phyloP scores from a whole-genome alignment of 176 grass and related monocot species.

The Stipa capillata region DNA sequence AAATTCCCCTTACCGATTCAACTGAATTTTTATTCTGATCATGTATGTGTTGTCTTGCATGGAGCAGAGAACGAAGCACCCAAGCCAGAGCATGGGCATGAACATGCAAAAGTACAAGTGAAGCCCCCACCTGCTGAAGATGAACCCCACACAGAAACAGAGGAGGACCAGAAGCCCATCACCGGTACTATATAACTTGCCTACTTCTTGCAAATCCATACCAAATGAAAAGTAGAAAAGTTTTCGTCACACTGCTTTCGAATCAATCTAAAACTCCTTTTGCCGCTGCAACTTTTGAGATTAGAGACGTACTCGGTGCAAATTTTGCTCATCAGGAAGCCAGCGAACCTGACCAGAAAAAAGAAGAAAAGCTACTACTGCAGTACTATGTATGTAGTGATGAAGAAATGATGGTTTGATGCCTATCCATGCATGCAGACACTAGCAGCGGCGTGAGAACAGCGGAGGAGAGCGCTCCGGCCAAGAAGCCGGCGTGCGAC shows the following conservation, averaged over 20 bases:
- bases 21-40: not conserved
- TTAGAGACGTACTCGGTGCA: not conserved
- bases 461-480: not conserved
- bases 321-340: not conserved
- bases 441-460: not conserved
- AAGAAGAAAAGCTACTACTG: no score
- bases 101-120: not conserved
- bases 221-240: not conserved
- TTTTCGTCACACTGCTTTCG: not conserved
- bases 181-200: constrained; percentile 14
- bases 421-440: constrained; percentile 3
- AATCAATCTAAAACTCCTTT: not conserved
- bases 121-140: not conserved
- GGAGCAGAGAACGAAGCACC: constrained; percentile 27
- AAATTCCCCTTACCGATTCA: not conserved
- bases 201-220: not conserved
- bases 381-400: not conserved
- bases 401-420: not conserved
- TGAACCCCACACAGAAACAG: not conserved
- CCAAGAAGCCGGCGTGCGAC: constrained; percentile 60
- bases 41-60: not conserved
- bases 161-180: constrained; percentile 8
- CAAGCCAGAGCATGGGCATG: not conserved
- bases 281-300: not conserved
- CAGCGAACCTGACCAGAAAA: not conserved